Percentiles rank a stretch among this genome's conserved stretches.
These are phyloP conservation scores for Ocimum tenuiflorum DNA, from an alignment of 257 asterid species.

Conservation along the genomic window DNA sequence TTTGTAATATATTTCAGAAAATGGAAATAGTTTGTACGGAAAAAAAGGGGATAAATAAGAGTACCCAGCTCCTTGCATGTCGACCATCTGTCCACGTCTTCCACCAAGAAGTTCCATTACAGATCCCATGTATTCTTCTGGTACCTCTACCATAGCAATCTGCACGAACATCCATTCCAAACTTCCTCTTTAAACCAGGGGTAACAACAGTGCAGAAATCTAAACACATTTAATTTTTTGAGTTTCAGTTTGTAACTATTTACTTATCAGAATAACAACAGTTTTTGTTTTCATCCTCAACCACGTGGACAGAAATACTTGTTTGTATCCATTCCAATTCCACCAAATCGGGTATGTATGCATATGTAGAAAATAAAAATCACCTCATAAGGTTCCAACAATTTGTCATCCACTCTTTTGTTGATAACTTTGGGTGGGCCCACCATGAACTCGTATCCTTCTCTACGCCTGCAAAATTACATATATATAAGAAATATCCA, in stretches of 20 bases:
- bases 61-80: conserved; percentile 91
- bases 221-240: background rate
- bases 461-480: conserved; percentile 75
- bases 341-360: background rate
- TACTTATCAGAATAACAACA: background rate
- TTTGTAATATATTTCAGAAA: too few relatives aligned
- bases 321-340: background rate
- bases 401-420: conserved; percentile 60
- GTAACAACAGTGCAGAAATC: background rate
- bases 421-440: conserved; percentile 99
- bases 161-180: conserved; percentile 28
- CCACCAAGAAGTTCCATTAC: conserved; percentile 94
- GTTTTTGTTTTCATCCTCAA: background rate
- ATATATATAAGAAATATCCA: conserved; percentile 16
- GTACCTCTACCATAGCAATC: conserved; percentile 93
- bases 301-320: background rate
- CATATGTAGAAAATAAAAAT: background rate
- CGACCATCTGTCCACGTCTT: conserved; percentile 95
- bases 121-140: conserved; percentile 83
- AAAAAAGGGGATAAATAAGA: background rate
- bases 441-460: conserved; percentile 99
- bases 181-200: background rate
- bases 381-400: conserved; percentile 93
- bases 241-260: background rate
- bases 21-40: too few relatives aligned